Evolutionary conservation across 139 green algal species (phyloP), one percentile per base, ranked within the genome.

Genomic region (Deuterostichococcus epilithicus): DNA sequence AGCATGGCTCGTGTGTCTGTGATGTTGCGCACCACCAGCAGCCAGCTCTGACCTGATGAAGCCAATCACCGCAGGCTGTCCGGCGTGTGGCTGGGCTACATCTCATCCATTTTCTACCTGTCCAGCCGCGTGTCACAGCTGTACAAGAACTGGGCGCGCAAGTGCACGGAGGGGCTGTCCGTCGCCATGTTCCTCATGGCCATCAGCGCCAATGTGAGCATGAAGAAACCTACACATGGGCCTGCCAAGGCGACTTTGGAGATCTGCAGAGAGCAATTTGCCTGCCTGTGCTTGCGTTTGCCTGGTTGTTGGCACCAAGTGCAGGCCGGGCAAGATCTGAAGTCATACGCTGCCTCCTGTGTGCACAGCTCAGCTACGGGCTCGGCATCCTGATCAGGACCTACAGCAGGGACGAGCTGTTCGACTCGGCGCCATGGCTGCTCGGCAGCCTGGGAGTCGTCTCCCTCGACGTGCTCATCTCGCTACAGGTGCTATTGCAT

Each of bases 401-500:
- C 4, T 76, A 83, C 38, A 76, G 5, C 23, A 47, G 73, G 78
- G 28, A 75, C 30, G 75, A 88, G n/a, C 66, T 95, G 34, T 45
- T 81, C 25, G 78, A 85, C 44, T 91, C 94, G 75, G 35, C 85
- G 58, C 94, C 94, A 25, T 98, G 94, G 94, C 78, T 98, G 32
- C 73, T 91, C 26, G 93, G 93, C 47, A 90, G 79, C 20, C 82
- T 97, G 32, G 94, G 94, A 4, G 97, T 92, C 33, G 89, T 97
- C 18, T 75, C 70, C 0, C 81, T 97, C 15, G 94, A 98, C 73
- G 39, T 89, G 28, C 73, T 82, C 44, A 96, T 98, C 44, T 81
- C 93, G 8, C 76, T 68, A 36, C 92, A 96, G 84, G 79, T 81
- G 18, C n/a, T 63, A 28, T 28, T 5, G 13, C 26, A 25, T 5